Evolutionary conservation across 805 yeast species (phyloP).

Genomic region (Candida koratica): DNA sequence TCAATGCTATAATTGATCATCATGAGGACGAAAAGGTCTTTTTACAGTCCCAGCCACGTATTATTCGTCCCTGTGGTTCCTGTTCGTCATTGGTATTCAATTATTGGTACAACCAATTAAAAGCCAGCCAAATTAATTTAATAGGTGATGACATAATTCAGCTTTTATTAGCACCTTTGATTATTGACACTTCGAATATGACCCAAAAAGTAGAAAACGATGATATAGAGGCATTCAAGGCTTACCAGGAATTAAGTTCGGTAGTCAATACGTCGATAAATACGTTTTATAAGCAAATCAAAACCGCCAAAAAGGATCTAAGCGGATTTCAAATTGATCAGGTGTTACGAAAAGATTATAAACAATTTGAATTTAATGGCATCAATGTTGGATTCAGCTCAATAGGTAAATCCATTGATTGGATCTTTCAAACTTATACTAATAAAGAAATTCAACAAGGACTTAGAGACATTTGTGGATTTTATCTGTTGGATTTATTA

Average conservation of each 20-base stretch:
- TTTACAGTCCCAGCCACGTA: conserved; percentile 53
- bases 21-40: conserved; percentile 67
- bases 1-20: conserved; percentile 68
- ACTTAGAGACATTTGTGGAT: conserved; percentile 18
- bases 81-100: conserved; percentile 72
- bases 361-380: conserved; percentile 52
- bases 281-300: conserved; percentile 19
- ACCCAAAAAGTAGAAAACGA: conserved; percentile 55
- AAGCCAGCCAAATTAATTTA: conserved; percentile 13
- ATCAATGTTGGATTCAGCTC: conserved; percentile 71
- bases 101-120: conserved; percentile 45
- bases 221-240: conserved; percentile 47
- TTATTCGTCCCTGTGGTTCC: conserved; percentile 65
- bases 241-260: conserved; percentile 24
- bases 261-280: background rate
- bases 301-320: conserved; percentile 58
- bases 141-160: conserved; percentile 33
- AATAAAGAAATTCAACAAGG: conserved; percentile 22
- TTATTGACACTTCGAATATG: conserved; percentile 74
- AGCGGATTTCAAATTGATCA: conserved; percentile 57
- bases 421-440: conserved; percentile 38
- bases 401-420: conserved; percentile 56
- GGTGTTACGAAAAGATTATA: conserved; percentile 78
- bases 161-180: conserved; percentile 61
- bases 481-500: conserved; percentile 25